Conservation (phyloP, 2,329 filamentous ascomycete genomes). For the Ophiosphaerella herpotricha region DNA sequence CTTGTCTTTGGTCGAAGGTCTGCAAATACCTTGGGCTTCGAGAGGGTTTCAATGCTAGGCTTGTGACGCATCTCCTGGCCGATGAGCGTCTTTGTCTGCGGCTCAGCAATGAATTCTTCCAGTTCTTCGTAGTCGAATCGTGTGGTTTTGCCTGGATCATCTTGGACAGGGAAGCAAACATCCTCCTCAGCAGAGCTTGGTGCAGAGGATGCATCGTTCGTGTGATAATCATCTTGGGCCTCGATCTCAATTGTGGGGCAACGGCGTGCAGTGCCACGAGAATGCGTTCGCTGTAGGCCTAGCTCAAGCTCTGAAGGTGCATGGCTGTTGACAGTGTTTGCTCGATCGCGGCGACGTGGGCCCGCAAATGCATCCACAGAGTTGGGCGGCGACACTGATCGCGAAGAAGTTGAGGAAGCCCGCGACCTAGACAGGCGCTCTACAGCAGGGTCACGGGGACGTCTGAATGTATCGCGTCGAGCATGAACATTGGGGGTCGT, state of each 20-base stretch:
- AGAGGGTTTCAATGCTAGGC: slow-evolving; percentile 45
- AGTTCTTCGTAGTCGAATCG: slow-evolving; percentile 91
- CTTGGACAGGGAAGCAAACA: slow-evolving; percentile 81
- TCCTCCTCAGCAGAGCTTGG: slow-evolving; percentile 81
- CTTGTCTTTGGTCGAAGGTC: slow-evolving; percentile 60
- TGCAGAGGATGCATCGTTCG: slow-evolving; percentile 64
- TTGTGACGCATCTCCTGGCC: slow-evolving; percentile 48
- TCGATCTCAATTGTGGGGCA: slow-evolving; percentile 64
- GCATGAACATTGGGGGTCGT: slow-evolving; percentile 42
- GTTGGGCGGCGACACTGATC: slow-evolving; percentile 86
- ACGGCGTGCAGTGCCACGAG: slow-evolving; percentile 66
- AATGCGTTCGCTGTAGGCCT: slow-evolving; percentile 71
- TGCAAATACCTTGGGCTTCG: slow-evolving; percentile 62
- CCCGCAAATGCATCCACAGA: slow-evolving; percentile 97
- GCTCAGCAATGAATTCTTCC: slow-evolving; percentile 81
- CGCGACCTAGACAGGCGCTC: slow-evolving; percentile 48
- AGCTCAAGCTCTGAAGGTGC: slow-evolving; percentile 58
- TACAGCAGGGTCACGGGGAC: slow-evolving; percentile 42
- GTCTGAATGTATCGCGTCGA: slow-evolving; percentile 51
- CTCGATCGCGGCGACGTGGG: slow-evolving; percentile 80
- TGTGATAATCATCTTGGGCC: slow-evolving; percentile 62
- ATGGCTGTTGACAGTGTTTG: slow-evolving; percentile 67
- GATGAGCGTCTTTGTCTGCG: slow-evolving; percentile 53
- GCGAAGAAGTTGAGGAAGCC: slow-evolving; percentile 59
- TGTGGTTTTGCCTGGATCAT: slow-evolving; percentile 74